Conservation (phyloP, 345 rosid species). For the Pugionium dolabratum region DNA sequence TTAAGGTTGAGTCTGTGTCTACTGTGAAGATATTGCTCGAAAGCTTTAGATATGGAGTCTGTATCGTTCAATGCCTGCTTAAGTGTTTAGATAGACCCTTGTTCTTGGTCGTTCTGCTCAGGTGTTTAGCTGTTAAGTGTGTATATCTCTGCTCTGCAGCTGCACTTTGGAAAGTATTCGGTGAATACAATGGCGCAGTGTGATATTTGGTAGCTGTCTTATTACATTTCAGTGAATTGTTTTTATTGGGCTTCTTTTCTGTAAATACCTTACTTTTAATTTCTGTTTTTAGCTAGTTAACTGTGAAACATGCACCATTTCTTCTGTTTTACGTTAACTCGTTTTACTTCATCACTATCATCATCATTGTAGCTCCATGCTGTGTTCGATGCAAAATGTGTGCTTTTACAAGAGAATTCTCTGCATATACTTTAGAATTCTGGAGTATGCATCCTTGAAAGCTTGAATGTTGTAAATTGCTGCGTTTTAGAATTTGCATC, state of each 20-base stretch:
- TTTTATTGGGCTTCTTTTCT: neutral
- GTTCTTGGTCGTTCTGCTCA: neutral
- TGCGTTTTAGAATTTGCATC: too few species aligned
- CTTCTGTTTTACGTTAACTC: neutral
- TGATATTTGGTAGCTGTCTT: too few species aligned
- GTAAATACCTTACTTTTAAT: neutral
- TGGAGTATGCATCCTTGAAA: neutral
- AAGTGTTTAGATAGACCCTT: slow-evolving; percentile 1
- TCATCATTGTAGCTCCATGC: slow-evolving; percentile 20
- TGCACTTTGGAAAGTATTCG: neutral
- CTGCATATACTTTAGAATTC: neutral
- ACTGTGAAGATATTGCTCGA: neutral
- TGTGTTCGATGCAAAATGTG: slow-evolving; percentile 14
- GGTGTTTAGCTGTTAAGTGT: slow-evolving; percentile 8
- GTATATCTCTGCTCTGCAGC: slow-evolving; percentile 5
- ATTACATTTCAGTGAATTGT: slow-evolving; percentile 6
- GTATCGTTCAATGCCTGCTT: slow-evolving; percentile 21
- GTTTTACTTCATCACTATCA: slow-evolving; percentile 4
- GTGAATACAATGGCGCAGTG: too few species aligned
- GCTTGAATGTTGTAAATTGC: too few species aligned
- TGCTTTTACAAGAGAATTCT: slow-evolving; percentile 10
- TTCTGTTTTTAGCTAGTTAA: too few species aligned
- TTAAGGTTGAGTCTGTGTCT: neutral
- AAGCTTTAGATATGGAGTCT: slow-evolving; percentile 12
- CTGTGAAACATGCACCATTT: too few species aligned